phyloP scores from a whole-genome alignment of 257 asterid genomes.

The Anisodus acutangulus region DNA sequence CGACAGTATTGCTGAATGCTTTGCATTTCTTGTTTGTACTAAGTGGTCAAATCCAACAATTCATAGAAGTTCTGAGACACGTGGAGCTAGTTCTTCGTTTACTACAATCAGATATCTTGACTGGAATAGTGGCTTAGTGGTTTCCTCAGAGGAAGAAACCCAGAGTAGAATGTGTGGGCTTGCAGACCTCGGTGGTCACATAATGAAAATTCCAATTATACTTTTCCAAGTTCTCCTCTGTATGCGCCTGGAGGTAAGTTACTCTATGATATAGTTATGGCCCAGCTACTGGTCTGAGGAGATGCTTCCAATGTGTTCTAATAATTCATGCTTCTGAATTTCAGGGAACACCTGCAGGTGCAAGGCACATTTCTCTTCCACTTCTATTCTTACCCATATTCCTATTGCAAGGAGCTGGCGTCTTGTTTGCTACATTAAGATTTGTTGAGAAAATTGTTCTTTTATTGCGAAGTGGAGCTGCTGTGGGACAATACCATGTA shows the following conservation, averaged over 20 bases:
- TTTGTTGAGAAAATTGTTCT: conserved; percentile 72
- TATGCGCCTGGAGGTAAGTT: conserved; percentile 88
- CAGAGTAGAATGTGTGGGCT: conserved; percentile 73
- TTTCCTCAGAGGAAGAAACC: conserved; percentile 66
- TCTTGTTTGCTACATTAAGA: conserved; percentile 68
- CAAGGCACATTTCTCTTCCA: conserved; percentile 71
- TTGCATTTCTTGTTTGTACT: conserved; percentile 98
- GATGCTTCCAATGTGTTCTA: not conserved
- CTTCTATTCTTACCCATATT: conserved; percentile 88
- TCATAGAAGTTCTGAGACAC: conserved; percentile 65
- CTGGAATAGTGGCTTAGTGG: conserved; percentile 77
- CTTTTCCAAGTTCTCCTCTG: conserved; percentile 90
- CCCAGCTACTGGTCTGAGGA: not conserved
- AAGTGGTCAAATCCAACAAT: conserved; percentile 96
- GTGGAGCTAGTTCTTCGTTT: conserved; percentile 82
- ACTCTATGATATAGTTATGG: not conserved
- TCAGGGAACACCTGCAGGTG: conserved; percentile 87
- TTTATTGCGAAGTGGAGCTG: conserved; percentile 69
- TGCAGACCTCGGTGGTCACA: conserved; percentile 94
- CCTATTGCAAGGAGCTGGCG: conserved; percentile 80
- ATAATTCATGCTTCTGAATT: conserved; percentile 36
- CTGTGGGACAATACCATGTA: conserved; percentile 60
- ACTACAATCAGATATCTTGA: conserved; percentile 67
- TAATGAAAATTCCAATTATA: conserved; percentile 87
- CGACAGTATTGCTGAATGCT: conserved; percentile 92